Percentiles rank a stretch among this genome's conserved stretches.
Evolutionary conservation across 164 flowering plant genomes (phyloP).

Genomic region (Brasenia schreberi): DNA sequence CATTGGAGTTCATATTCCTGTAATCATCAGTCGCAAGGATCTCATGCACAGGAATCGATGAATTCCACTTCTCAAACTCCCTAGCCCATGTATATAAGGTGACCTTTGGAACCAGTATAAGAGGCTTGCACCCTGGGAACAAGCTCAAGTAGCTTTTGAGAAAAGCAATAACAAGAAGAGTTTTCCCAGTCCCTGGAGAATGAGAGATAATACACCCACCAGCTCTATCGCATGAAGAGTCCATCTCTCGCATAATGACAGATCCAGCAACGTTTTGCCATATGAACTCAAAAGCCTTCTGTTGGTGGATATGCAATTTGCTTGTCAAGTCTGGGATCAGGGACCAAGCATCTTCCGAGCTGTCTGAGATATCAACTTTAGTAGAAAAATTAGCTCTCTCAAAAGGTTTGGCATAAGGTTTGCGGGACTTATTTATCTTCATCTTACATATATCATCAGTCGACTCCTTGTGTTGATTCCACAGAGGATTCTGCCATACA

Average conservation of each 20-base stretch:
- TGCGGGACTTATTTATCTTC: background rate
- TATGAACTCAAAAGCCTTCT: constrained; percentile 78
- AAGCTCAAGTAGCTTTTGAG: constrained; percentile 75
- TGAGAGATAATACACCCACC: constrained; percentile 96
- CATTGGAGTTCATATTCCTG: constrained; percentile 10
- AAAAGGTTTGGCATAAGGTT: background rate
- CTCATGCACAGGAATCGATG: constrained; percentile 66
- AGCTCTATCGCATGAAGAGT: constrained; percentile 17
- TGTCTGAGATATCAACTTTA: constrained; percentile 16
- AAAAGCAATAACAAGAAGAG: constrained; percentile 74
- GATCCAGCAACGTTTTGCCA: constrained; percentile 88
- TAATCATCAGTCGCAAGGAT: constrained; percentile 55
- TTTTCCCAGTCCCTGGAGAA: constrained; percentile 93
- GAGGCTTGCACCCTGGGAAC: constrained; percentile 68
- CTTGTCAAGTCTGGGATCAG: constrained; percentile 53
- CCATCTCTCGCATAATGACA: constrained; percentile 45
- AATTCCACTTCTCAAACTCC: constrained; percentile 82
- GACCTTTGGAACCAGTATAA: constrained; percentile 89
- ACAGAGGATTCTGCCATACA: background rate
- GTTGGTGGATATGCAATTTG: constrained; percentile 66
- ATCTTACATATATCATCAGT: background rate
- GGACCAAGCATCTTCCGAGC: constrained; percentile 58
- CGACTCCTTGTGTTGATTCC: background rate
- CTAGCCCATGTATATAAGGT: constrained; percentile 82
- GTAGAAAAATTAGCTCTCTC: constrained; percentile 7